These are phyloP conservation scores for Diaporthe citri DNA, from an alignment of 2,329 filamentous ascomycete genomes.

Conservation along the genomic window DNA sequence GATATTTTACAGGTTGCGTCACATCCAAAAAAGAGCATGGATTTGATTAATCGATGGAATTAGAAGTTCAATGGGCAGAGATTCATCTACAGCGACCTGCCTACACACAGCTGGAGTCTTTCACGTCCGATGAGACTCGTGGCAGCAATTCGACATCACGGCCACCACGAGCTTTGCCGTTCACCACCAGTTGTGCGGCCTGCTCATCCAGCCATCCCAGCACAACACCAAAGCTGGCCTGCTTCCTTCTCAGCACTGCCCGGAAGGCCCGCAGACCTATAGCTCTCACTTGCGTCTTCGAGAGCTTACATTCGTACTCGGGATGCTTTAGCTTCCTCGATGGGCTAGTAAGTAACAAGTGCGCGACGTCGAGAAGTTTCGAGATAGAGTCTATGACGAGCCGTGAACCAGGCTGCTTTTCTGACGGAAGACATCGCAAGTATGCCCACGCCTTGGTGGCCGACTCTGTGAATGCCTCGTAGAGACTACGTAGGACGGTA, in stretches of 20 bases:
- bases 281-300: conserved; percentile 70
- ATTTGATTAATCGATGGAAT: background rate
- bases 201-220: conserved; percentile 76
- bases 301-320: conserved; percentile 70
- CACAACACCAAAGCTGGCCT: conserved; percentile 75
- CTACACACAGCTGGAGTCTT: background rate
- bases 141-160: conserved; percentile 42
- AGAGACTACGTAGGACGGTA: conserved; percentile 81
- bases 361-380: conserved; percentile 75
- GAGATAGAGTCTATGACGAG: conserved; percentile 72
- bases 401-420: conserved; percentile 66
- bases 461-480: conserved; percentile 80
- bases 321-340: conserved; percentile 59
- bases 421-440: conserved; percentile 66
- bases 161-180: conserved; percentile 30
- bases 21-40: background rate
- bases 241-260: conserved; percentile 76
- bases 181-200: conserved; percentile 52
- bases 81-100: background rate
- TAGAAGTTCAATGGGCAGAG: background rate
- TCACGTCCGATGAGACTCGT: background rate
- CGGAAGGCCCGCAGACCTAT: conserved; percentile 79
- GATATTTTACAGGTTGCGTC: background rate
- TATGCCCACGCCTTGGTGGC: conserved; percentile 81
- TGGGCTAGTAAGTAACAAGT: conserved; percentile 71